Percentiles rank a stretch among this genome's conserved stretches.
phyloP scores from a whole-genome alignment of 2,329 filamentous ascomycete genomes.

The Beauveria asiatica region DNA sequence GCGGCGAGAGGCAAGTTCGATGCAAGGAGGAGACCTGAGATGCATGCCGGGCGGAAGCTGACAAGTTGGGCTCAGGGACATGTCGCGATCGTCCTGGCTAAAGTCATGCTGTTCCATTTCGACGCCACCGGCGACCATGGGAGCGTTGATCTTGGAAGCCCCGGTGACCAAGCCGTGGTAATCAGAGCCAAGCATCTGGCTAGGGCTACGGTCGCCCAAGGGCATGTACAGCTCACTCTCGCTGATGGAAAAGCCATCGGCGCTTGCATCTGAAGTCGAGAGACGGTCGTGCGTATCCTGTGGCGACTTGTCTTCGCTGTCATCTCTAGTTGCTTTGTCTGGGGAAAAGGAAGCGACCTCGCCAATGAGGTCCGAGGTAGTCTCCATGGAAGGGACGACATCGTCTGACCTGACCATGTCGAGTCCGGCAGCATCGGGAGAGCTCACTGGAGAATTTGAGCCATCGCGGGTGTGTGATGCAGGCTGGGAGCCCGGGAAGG shows the following conservation, averaged over 20 bases:
- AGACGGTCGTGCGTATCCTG: constrained; percentile 15
- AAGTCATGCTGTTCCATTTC: constrained; percentile 17
- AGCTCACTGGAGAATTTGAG: constrained; percentile 3
- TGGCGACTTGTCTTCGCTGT: constrained; percentile 10
- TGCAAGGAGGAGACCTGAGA: constrained; percentile 40
- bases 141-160: constrained; percentile 18
- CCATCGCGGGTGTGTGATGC: constrained; percentile 11
- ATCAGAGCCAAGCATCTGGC: constrained; percentile 10
- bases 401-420: constrained; percentile 4
- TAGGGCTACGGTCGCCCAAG: constrained; percentile 9
- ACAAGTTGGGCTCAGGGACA: constrained; percentile 7
- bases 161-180: constrained; percentile 11
- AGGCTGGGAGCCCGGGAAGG: constrained; percentile 25
- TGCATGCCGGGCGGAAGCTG: constrained; percentile 18
- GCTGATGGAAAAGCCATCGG: constrained; percentile 11
- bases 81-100: neutral
- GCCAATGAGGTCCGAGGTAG: constrained; percentile 9
- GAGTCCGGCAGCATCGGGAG: neutral
- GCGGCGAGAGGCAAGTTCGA: constrained; percentile 47
- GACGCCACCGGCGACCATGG: constrained; percentile 14
- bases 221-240: constrained; percentile 10
- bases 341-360: constrained; percentile 3
- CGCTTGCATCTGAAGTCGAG: constrained; percentile 11
- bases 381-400: constrained; percentile 7
- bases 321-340: constrained; percentile 9